A percentile compares a stretch with the other conserved stretches of the same genome.
These are phyloP conservation scores for Sphenostylis stenocarpa DNA, from an alignment of 306 rosid species.

Conservation along the genomic window DNA sequence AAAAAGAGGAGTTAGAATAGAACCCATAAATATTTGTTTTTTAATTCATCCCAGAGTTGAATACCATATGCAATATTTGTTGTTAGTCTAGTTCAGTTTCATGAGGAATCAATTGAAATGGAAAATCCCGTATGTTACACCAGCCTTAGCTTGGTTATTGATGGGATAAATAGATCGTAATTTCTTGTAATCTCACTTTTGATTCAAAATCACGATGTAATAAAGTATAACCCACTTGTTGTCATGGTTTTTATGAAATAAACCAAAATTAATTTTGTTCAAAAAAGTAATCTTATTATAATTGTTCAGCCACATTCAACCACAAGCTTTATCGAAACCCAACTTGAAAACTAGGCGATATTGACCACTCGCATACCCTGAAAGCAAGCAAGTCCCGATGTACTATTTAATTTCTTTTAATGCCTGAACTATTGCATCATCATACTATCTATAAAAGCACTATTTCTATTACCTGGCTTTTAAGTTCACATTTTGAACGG, in stretches of 20 bases:
- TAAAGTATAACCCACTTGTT: neutral
- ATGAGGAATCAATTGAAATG: neutral
- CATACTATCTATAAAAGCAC: neutral
- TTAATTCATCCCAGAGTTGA: neutral
- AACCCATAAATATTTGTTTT: neutral
- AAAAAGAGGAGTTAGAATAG: neutral
- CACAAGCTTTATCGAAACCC: neutral
- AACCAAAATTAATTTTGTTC: neutral
- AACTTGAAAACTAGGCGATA: neutral
- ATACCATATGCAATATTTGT: neutral
- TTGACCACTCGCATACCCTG: neutral
- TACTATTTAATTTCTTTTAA: neutral
- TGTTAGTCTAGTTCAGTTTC: neutral
- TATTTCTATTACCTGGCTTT: neutral
- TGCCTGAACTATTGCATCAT: constrained; percentile 3
- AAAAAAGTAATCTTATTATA: neutral
- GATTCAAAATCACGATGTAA: neutral
- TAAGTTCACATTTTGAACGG: neutral
- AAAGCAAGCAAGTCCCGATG: neutral
- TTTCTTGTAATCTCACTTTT: neutral
- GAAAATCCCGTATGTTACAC: neutral
- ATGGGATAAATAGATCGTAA: neutral
- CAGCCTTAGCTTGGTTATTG: neutral
- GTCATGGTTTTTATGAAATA: neutral
- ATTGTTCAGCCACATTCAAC: neutral